Evolutionary conservation across 495 filamentous ascomycete genomes (phyloP), one percentile per base, ranked within the genome.

Genomic region (Chlorociboria aeruginascens): DNA sequence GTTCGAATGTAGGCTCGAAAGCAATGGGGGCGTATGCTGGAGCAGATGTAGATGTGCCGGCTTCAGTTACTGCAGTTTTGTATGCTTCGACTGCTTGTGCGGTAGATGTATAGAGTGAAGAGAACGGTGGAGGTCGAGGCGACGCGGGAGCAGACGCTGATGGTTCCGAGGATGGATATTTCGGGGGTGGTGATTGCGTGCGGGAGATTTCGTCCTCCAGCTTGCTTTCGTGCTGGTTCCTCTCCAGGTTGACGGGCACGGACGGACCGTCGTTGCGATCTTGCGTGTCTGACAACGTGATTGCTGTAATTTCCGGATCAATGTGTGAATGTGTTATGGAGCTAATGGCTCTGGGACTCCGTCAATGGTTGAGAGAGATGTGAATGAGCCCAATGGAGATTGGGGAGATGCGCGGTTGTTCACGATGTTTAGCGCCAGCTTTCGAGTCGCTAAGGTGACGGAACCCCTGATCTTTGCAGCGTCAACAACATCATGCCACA

Each of bases 281-380:
- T 65, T 67, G 72, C 73, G 70, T 69, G 60, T 71, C 70, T 71
- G 82, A 86, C 85, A 88, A 82, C 69, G 71, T 83, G 79, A 61
- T 73, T 40, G 49, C 58, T 50, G 49, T 46, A n/a, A 36, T 58
- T 40, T 17, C 34, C 28, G 39, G 45, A 34, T n/a, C 33, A 30
- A 6, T 32, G 46, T 43, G 54, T 47, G 37, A 46, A 36, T 39
- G 9, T 50, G 1, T 10, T 44, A 14, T 29, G 6, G 8, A 16
- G 20, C 20, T 25, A 4, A 25, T 25, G 20, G 20, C 20, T 25
- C 20, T 25, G 20, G 20, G 4, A 25, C 20, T 25, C 20, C 4
- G 20, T 25, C 20, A 25, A 25, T 25, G 20, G 20, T 25, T 25
- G 20, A 25, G 20, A 25, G 20, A 25, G 20, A 25, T 4, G 4